phyloP scores from a whole-genome alignment of 2,329 filamentous ascomycete genomes.

The Colletotrichum shisoi region DNA sequence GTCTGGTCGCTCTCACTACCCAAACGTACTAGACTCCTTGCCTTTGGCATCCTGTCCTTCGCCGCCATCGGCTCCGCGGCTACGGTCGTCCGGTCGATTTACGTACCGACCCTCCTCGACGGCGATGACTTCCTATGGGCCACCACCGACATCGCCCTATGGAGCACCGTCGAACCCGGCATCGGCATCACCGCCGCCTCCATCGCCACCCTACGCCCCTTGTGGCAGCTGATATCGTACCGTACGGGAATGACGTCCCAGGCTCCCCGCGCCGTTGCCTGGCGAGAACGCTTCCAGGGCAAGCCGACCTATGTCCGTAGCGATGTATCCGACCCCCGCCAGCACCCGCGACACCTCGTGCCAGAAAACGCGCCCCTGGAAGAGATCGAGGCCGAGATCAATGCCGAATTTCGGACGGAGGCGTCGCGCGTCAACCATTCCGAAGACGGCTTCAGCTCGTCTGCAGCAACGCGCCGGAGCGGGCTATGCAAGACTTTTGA shows the following conservation, averaged over 20 bases:
- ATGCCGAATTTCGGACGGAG: slow-evolving; percentile 7
- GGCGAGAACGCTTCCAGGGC: slow-evolving; percentile 30
- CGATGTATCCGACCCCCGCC: slow-evolving; percentile 18
- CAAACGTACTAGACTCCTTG: slow-evolving; percentile 49
- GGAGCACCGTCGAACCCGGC: slow-evolving; percentile 56
- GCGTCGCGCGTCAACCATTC: slow-evolving; percentile 13
- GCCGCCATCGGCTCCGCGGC: slow-evolving; percentile 50
- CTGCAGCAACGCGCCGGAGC: slow-evolving; percentile 16
- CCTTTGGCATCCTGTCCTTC: slow-evolving; percentile 46
- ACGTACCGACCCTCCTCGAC: slow-evolving; percentile 49
- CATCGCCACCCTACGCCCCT: slow-evolving; percentile 52
- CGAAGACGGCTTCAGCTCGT: slow-evolving; percentile 3
- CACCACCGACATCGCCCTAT: slow-evolving; percentile 55
- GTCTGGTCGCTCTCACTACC: slow-evolving; percentile 55
- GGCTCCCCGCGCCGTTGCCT: slow-evolving; percentile 18
- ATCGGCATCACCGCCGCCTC: slow-evolving; percentile 53
- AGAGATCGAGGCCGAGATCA: slow-evolving; percentile 1
- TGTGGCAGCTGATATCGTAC: slow-evolving; percentile 40
- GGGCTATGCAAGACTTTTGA: slow-evolving; percentile 22
- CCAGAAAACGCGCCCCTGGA: slow-evolving; percentile 7
- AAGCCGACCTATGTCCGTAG: slow-evolving; percentile 32
- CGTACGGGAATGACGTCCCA: slow-evolving; percentile 21
- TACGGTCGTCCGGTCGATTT: slow-evolving; percentile 55
- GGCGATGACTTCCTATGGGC: slow-evolving; percentile 55
- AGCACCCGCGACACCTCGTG: not conserved